A percentile compares a stretch with the other conserved stretches of the same genome.
Conservation (phyloP, 805 yeast species). For the Yamadazyma philogaea region DNA sequence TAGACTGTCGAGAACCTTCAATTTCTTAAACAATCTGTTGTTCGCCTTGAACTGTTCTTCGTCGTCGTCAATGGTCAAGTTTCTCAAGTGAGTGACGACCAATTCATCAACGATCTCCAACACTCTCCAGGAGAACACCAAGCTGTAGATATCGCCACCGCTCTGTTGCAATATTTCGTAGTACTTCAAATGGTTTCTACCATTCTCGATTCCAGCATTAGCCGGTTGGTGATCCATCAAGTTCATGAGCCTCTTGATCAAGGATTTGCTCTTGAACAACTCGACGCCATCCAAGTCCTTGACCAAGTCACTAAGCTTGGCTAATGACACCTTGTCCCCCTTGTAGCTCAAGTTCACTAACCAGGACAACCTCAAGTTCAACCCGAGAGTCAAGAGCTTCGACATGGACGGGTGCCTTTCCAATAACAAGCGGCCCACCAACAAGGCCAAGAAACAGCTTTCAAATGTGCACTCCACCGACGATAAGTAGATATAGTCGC, state of each 20-base stretch:
- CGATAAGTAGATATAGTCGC: conserved; percentile 28
- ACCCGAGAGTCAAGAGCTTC: conserved; percentile 21
- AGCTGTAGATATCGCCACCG: conserved; percentile 22
- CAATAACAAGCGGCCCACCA: conserved; percentile 28
- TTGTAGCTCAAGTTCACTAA: conserved; percentile 29
- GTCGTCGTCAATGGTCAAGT: conserved; percentile 13
- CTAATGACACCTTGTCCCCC: conserved; percentile 23
- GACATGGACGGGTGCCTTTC: conserved; percentile 19
- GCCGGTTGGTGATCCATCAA: conserved; percentile 21
- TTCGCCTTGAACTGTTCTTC: conserved; percentile 5
- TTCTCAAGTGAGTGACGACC: conserved; percentile 26
- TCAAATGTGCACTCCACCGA: conserved; percentile 33
- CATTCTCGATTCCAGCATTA: conserved; percentile 25
- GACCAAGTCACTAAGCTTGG: conserved; percentile 23
- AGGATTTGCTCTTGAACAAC: conserved; percentile 25
- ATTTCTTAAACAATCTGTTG: conserved; percentile 11
- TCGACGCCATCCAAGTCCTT: conserved; percentile 30
- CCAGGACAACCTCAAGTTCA: conserved; percentile 25
- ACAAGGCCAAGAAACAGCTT: conserved; percentile 27
- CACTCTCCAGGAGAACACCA: conserved; percentile 36
- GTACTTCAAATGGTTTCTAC: conserved; percentile 28
- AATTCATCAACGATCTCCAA: conserved; percentile 33
- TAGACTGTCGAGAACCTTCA: conserved; percentile 10
- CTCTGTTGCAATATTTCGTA: conserved; percentile 26
- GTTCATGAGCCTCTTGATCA: conserved; percentile 28